These are phyloP conservation scores for Globisporangium spiculum DNA, from an alignment of 352 stramenopile genomes.

Conservation along the genomic window DNA sequence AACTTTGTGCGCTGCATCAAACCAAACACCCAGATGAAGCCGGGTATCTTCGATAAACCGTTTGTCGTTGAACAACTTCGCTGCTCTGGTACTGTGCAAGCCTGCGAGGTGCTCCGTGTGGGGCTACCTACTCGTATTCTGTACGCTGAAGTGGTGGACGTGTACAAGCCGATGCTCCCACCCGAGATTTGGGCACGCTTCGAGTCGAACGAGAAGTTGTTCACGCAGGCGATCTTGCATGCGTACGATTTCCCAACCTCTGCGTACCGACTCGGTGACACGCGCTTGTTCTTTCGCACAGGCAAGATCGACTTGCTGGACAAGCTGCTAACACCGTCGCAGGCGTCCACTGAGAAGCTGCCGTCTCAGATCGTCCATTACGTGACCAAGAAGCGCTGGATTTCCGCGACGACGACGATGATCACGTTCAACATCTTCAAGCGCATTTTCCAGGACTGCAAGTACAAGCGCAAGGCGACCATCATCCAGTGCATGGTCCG, in stretches of 20 bases:
- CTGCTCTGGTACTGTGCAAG: conserved; percentile 72
- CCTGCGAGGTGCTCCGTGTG: conserved; percentile 79
- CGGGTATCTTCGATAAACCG: conserved; percentile 70
- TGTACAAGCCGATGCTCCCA: conserved; percentile 71
- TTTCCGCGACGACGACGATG: conserved; percentile 59
- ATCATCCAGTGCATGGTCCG: conserved; percentile 80
- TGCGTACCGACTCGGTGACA: conserved; percentile 78
- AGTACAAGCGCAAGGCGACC: conserved; percentile 65
- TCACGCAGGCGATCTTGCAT: conserved; percentile 81
- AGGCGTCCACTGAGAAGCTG: conserved; percentile 27
- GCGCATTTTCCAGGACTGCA: conserved; percentile 64
- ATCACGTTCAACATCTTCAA: conserved; percentile 75
- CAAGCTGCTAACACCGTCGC: conserved; percentile 60
- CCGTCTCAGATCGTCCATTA: conserved; percentile 51
- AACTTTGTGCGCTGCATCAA: conserved; percentile 97
- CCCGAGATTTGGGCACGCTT: conserved; percentile 67
- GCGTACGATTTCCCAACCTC: conserved; percentile 73
- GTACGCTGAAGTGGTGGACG: conserved; percentile 83
- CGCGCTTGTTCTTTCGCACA: conserved; percentile 81
- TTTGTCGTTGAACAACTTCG: conserved; percentile 78
- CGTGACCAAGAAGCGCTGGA: conserved; percentile 78
- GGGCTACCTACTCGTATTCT: conserved; percentile 81
- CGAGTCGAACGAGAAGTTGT: conserved; percentile 82
- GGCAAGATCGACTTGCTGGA: conserved; percentile 86
- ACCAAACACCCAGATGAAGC: conserved; percentile 93